These are phyloP conservation scores for Phialocephala sp. DNA, from an alignment of 2,329 filamentous ascomycete genomes.

Conservation along the genomic window DNA sequence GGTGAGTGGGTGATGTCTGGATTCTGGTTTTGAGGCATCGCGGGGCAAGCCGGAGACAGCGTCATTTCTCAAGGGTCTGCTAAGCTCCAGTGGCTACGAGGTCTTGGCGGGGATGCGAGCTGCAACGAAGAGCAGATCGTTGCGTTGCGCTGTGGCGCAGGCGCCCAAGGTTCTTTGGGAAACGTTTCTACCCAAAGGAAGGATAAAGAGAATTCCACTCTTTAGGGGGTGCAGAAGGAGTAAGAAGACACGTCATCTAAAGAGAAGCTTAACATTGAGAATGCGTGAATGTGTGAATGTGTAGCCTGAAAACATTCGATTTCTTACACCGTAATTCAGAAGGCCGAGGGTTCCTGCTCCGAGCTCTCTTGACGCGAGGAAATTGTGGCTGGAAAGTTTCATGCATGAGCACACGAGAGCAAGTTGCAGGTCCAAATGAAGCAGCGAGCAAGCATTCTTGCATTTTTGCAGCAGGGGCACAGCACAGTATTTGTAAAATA, in stretches of 20 bases:
- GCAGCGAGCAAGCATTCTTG: background rate
- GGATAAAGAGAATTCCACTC: background rate
- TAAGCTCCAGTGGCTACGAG: background rate
- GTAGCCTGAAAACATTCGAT: background rate
- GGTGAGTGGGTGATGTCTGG: background rate
- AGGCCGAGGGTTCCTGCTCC: constrained; percentile 1
- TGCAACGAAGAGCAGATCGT: background rate
- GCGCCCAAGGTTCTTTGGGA: background rate
- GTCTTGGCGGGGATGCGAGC: constrained; percentile 8
- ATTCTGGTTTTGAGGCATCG: background rate
- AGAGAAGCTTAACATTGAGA: background rate
- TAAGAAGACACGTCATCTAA: background rate
- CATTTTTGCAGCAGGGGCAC: background rate
- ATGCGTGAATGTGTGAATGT: background rate
- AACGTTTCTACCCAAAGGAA: background rate
- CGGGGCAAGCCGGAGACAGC: background rate
- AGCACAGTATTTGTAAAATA: background rate
- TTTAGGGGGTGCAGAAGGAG: background rate
- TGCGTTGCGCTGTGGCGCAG: constrained; percentile 3
- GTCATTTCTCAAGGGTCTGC: constrained; percentile 11
- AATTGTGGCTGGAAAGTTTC: constrained; percentile 7
- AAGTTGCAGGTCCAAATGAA: background rate
- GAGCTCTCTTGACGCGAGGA: background rate
- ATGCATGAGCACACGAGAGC: background rate
- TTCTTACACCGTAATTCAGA: background rate